Evolutionary conservation across 2,329 filamentous ascomycete species (phyloP).

Genomic region (Aspergillus intermedius): DNA sequence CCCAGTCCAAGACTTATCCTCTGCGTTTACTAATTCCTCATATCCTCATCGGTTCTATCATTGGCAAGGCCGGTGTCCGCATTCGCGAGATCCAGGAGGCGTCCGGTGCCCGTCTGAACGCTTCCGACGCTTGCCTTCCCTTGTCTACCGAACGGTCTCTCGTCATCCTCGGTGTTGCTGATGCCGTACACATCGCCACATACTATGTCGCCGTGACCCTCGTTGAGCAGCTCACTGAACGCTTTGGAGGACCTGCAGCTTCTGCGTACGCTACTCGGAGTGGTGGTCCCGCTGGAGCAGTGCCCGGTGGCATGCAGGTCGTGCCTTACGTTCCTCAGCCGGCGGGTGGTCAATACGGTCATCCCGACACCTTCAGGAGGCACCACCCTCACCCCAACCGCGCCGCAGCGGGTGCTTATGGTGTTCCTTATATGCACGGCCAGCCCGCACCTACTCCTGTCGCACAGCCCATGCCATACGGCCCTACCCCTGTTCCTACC

Average conservation of each 20-base stretch:
- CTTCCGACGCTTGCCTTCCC: constrained; percentile 88
- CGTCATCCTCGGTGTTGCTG: constrained; percentile 93
- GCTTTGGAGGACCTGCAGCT: constrained; percentile 89
- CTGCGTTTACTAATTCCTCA: constrained; percentile 92
- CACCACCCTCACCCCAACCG: constrained; percentile 68
- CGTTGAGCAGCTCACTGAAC: constrained; percentile 91
- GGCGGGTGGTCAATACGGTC: constrained; percentile 84
- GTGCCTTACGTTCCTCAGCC: constrained; percentile 96
- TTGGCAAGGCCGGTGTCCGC: constrained; percentile 90
- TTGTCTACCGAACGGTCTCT: constrained; percentile 96
- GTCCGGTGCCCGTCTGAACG: constrained; percentile 91
- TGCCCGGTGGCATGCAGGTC: constrained; percentile 97
- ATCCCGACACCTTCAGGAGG: constrained; percentile 75
- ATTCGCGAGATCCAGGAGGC: constrained; percentile 98
- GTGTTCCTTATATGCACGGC: constrained; percentile 64
- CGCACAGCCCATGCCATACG: constrained; percentile 67
- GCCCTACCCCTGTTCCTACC: constrained; percentile 66
- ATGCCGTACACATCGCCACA: constrained; percentile 96
- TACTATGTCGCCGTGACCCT: constrained; percentile 99
- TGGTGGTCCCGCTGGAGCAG: constrained; percentile 84
- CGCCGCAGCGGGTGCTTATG: constrained; percentile 67
- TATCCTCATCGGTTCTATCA: constrained; percentile 96
- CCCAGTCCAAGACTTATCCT: constrained; percentile 95
- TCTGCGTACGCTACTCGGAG: constrained; percentile 97
- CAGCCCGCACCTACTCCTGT: constrained; percentile 49